These are phyloP conservation scores for Cryphonectria japonica DNA, from an alignment of 2,329 filamentous ascomycete genomes.

Conservation along the genomic window DNA sequence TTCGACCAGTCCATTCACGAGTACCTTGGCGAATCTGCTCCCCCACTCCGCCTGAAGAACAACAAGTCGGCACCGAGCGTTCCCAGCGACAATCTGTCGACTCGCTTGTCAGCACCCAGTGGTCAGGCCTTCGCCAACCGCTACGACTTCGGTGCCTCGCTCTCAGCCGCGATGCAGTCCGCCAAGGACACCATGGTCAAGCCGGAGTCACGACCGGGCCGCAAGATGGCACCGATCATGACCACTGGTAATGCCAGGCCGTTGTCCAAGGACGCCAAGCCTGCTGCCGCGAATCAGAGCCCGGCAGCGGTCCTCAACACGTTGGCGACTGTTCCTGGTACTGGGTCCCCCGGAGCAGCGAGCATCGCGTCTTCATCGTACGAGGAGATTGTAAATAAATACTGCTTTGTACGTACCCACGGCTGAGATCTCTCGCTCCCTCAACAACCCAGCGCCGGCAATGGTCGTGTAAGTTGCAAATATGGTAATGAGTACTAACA, in stretches of 20 bases:
- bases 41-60: conserved; percentile 70
- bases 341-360: conserved; percentile 54
- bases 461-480: conserved; percentile 26
- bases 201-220: conserved; percentile 59
- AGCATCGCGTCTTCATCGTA: conserved; percentile 85
- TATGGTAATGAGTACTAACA: conserved; percentile 44
- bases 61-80: conserved; percentile 66
- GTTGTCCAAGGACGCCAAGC: conserved; percentile 17
- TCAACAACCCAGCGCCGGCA: conserved; percentile 33
- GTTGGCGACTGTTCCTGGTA: conserved; percentile 41
- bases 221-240: conserved; percentile 39
- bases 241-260: conserved; percentile 19
- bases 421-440: conserved; percentile 36
- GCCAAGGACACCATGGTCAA: conserved; percentile 67
- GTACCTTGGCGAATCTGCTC: conserved; percentile 65
- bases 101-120: conserved; percentile 57
- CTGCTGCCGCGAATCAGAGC: conserved; percentile 28
- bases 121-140: conserved; percentile 85
- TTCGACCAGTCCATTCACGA: conserved; percentile 65
- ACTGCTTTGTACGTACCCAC: conserved; percentile 95
- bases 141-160: conserved; percentile 94
- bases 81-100: conserved; percentile 63
- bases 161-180: conserved; percentile 78
- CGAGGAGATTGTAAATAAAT: conserved; percentile 96
- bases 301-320: conserved; percentile 34